Evolutionary conservation across 768 basidiomycete genomes (phyloP), one percentile per base, ranked within the genome.

Genomic region (Phaffia australis): DNA sequence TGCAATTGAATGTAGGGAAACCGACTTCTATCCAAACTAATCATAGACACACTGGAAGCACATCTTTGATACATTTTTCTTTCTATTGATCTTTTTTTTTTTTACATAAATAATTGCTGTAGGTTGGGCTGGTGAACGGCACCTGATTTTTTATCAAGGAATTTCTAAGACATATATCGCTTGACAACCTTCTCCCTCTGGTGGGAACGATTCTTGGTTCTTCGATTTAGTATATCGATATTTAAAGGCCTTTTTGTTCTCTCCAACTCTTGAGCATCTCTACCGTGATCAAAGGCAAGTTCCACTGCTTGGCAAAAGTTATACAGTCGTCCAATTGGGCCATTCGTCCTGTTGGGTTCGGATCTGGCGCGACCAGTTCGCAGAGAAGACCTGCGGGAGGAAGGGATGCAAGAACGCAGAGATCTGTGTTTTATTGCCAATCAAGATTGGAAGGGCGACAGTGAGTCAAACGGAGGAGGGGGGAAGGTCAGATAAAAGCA

Each of bases 321-420:
- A 90, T 82, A 74, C 93, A 94, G 72, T 92, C 93, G 73, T 98
- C 93, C 47, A 91, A 79, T 21, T 93, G 80, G n/a, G 92, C 89
- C 95, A 99, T 99, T 19, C 81, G 84, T 0, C 95, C 95, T 71
- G 82, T 77, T 18, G 82, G 82, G 74, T 97, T 86, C 11, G 66
- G 66, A 70, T 97, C 90, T 63, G 79, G 76, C 63, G 97, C 94
- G 19, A 98, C 92, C 48, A 98, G 79, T 75, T 99, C 95, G 74
- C 95, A 98, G 46, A 99, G 82, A 0, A 98, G 80, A 7, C 92
- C 94, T 0, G 85, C 89, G 5, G 78, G 78, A 3, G 83, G 81
- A 64, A 81, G 82, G 55, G 81, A 81, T 3, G 91, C 85, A 54
- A 97, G 79, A 55, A 77, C 75, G 75, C 94, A 98, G 7, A 99